phyloP scores from a whole-genome alignment of 768 basidiomycete genomes.

The Suillus brevipes region DNA sequence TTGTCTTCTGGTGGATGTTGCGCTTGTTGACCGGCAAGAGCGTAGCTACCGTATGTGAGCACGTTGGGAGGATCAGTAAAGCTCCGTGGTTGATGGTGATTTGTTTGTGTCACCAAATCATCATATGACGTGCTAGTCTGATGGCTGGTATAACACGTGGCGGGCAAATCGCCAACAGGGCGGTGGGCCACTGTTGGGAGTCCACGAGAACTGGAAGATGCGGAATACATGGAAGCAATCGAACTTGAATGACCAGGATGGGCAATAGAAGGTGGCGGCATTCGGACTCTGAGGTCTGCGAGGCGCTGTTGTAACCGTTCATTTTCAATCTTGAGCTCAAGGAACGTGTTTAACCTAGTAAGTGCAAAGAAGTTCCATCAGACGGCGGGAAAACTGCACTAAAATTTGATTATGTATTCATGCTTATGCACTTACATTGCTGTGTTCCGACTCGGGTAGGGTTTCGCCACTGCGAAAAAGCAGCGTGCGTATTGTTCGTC shows the following conservation, averaged over 20 bases:
- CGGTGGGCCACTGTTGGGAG: conserved; percentile 18
- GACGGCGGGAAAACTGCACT: not conserved
- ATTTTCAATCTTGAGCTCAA: conserved; percentile 90
- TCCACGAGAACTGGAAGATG: conserved; percentile 26
- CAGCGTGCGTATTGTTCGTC: conserved; percentile 48
- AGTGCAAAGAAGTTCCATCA: conserved; percentile 4
- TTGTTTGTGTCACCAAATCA: conserved; percentile 12
- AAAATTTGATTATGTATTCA: conserved; percentile 3
- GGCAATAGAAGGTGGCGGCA: conserved; percentile 19
- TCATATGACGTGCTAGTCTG: conserved; percentile 16
- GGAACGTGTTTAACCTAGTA: conserved; percentile 62
- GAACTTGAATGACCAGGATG: conserved; percentile 15
- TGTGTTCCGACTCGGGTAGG: conserved; percentile 72
- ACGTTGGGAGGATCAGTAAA: conserved; percentile 23
- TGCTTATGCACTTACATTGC: conserved; percentile 51
- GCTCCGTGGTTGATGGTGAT: conserved; percentile 14
- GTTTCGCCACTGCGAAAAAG: conserved; percentile 74
- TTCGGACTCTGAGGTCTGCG: conserved; percentile 39
- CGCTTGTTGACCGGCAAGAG: conserved; percentile 8
- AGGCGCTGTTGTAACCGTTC: conserved; percentile 71
- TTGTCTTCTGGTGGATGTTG: conserved; percentile 37
- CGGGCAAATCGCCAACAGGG: conserved; percentile 15
- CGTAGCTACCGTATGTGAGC: conserved; percentile 18
- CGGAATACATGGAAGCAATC: conserved; percentile 25
- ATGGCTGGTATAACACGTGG: conserved; percentile 20